Conservation (phyloP, 2,329 filamentous ascomycete genomes). For the Diaporthe sp. region DNA sequence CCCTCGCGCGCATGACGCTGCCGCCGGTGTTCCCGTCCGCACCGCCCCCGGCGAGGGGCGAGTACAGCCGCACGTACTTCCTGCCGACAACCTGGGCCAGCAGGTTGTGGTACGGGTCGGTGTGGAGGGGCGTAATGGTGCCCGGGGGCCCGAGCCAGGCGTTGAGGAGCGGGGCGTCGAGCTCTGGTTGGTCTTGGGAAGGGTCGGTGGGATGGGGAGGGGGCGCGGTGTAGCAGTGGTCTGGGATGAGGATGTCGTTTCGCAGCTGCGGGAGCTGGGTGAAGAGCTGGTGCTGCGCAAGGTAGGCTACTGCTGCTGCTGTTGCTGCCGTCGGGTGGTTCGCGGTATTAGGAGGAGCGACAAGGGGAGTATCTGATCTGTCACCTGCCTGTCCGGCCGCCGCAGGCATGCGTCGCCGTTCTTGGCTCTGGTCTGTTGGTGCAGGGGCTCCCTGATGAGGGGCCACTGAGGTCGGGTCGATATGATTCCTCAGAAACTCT, state of each 20-base stretch:
- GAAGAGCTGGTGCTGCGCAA: constrained; percentile 93
- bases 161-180: constrained; percentile 77
- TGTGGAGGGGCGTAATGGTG: constrained; percentile 94
- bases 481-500: constrained; percentile 76
- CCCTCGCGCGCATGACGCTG: constrained; percentile 69
- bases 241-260: constrained; percentile 83
- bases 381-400: constrained; percentile 8
- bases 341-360: not conserved
- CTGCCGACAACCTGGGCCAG: constrained; percentile 89
- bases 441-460: not conserved
- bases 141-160: constrained; percentile 92
- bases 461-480: constrained; percentile 55
- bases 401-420: constrained; percentile 5
- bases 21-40: not conserved
- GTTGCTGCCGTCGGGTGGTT: not conserved
- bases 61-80: constrained; percentile 93
- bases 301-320: constrained; percentile 65
- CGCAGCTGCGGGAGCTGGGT: constrained; percentile 83
- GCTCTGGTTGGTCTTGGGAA: constrained; percentile 54
- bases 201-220: constrained; percentile 65
- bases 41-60: constrained; percentile 63
- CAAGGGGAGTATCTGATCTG: not conserved
- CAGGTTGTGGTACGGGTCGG: constrained; percentile 94
- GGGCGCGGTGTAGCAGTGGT: constrained; percentile 84
- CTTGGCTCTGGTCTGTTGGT: not conserved